Percentiles rank a stretch among this genome's conserved stretches.
phyloP scores from a whole-genome alignment of 495 filamentous ascomycete species.

The Melanomma pulvis-pyrius region DNA sequence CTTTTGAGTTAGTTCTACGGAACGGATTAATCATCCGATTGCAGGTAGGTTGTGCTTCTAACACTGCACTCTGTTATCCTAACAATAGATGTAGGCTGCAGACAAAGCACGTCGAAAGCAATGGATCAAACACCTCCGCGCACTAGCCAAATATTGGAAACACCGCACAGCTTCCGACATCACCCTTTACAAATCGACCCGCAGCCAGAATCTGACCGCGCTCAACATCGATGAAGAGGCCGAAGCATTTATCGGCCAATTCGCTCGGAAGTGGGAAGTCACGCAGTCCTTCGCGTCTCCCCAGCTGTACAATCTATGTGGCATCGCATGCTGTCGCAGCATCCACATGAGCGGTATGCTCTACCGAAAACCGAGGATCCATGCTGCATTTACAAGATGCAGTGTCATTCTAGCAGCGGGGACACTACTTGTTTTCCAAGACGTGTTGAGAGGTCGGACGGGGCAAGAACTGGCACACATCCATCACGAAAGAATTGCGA shows the following conservation, averaged over 20 bases:
- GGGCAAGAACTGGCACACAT: constrained; percentile 64
- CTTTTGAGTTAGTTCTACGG: constrained; percentile 64
- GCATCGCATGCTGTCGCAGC: constrained; percentile 64
- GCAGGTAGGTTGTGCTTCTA: constrained; percentile 45
- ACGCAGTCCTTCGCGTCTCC: constrained; percentile 65
- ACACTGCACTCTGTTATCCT: neutral
- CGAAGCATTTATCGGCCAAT: constrained; percentile 70
- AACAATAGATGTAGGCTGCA: constrained; percentile 48
- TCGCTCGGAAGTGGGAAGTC: constrained; percentile 75
- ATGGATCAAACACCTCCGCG: constrained; percentile 65
- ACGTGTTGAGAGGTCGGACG: constrained; percentile 58
- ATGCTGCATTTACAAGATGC: constrained; percentile 63
- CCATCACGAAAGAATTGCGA: constrained; percentile 63
- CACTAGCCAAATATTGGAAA: constrained; percentile 69
- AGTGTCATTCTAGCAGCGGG: constrained; percentile 67
- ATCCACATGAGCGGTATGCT: constrained; percentile 65
- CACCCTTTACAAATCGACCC: constrained; percentile 57
- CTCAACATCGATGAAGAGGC: constrained; percentile 71
- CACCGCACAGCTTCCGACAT: constrained; percentile 60
- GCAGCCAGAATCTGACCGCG: constrained; percentile 62
- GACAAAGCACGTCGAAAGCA: constrained; percentile 60
- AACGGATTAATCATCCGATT: constrained; percentile 68
- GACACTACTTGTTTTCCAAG: constrained; percentile 66
- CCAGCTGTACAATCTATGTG: constrained; percentile 70
- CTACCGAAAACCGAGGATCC: constrained; percentile 68